Conservation (phyloP, 2,329 filamentous ascomycete species). For the Trematosphaeria pertusa region DNA sequence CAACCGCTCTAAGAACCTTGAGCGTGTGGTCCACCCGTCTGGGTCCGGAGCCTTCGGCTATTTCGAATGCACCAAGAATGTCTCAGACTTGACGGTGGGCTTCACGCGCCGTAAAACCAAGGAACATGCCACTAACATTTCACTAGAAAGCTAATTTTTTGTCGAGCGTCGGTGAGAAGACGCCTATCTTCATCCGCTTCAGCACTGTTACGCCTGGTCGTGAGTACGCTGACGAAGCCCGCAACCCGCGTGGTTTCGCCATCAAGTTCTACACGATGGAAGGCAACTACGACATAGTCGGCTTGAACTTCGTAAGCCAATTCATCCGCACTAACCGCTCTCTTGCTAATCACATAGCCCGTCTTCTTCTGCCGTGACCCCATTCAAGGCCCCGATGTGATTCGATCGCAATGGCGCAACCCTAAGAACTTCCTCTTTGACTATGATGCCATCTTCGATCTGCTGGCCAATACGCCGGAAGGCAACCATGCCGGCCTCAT, state of each 20-base stretch:
- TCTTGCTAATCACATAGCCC: slow-evolving; percentile 35
- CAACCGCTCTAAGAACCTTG: slow-evolving; percentile 62
- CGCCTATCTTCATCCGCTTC: slow-evolving; percentile 54
- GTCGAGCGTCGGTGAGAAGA: slow-evolving; percentile 49
- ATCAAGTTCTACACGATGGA: slow-evolving; percentile 60
- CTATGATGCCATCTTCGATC: slow-evolving; percentile 57
- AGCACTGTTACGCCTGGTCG: slow-evolving; percentile 54
- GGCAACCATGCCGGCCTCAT: slow-evolving; percentile 57
- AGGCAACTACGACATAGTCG: slow-evolving; percentile 59
- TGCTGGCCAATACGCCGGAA: slow-evolving; percentile 58
- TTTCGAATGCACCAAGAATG: slow-evolving; percentile 54
- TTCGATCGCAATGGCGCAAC: slow-evolving; percentile 56
- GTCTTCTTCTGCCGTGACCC: slow-evolving; percentile 60
- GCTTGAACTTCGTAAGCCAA: slow-evolving; percentile 51
- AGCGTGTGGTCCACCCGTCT: slow-evolving; percentile 51
- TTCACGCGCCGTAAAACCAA: neutral
- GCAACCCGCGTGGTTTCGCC: slow-evolving; percentile 58
- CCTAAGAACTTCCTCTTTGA: slow-evolving; percentile 59
- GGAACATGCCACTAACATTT: neutral
- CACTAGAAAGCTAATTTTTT: slow-evolving; percentile 52
- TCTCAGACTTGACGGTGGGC: slow-evolving; percentile 39
- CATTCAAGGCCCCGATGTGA: slow-evolving; percentile 57
- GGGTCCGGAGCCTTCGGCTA: slow-evolving; percentile 56
- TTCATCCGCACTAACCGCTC: neutral
- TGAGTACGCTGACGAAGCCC: slow-evolving; percentile 54